Percentiles rank a stretch among this genome's conserved stretches.
Conservation (phyloP, 2,329 filamentous ascomycete genomes). For the Botrytis byssoidea region DNA sequence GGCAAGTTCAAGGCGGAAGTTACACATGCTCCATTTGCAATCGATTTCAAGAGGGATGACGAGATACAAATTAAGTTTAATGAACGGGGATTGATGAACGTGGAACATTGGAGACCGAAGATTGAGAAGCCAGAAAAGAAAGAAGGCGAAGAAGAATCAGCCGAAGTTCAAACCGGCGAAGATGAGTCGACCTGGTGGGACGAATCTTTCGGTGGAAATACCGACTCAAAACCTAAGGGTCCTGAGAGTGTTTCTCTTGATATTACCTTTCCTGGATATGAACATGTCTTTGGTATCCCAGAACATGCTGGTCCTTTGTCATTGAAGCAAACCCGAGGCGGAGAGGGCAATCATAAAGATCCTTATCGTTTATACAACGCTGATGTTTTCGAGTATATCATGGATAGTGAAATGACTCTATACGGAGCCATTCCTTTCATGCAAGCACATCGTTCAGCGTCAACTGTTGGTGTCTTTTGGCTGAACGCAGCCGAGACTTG, state of each 20-base stretch:
- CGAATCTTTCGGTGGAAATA: conserved; percentile 91
- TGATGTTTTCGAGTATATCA: conserved; percentile 96
- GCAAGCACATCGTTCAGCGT: conserved; percentile 93
- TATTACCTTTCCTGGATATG: conserved; percentile 87
- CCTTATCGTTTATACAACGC: conserved; percentile 95
- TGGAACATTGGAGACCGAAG: conserved; percentile 95
- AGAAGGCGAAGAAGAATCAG: conserved; percentile 44
- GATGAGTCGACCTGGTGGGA: conserved; percentile 98
- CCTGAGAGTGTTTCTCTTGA: conserved; percentile 91
- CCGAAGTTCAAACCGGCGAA: conserved; percentile 46
- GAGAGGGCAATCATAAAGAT: conserved; percentile 78
- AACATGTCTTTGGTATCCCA: conserved; percentile 90
- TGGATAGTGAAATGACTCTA: conserved; percentile 96
- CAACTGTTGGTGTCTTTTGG: conserved; percentile 96
- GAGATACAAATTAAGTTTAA: conserved; percentile 84
- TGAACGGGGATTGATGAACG: conserved; percentile 81
- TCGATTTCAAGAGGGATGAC: conserved; percentile 85
- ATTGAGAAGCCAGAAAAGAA: conserved; percentile 53
- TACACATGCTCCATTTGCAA: conserved; percentile 74
- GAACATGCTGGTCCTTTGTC: conserved; percentile 89
- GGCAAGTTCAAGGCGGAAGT: conserved; percentile 80
- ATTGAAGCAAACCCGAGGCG: conserved; percentile 85
- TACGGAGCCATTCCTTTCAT: conserved; percentile 98
- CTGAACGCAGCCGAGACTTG: conserved; percentile 96
- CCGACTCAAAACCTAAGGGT: conserved; percentile 90